Base-by-base conservation (phyloP, 305 asterid species). In the Fraxinus nigra region DNA sequence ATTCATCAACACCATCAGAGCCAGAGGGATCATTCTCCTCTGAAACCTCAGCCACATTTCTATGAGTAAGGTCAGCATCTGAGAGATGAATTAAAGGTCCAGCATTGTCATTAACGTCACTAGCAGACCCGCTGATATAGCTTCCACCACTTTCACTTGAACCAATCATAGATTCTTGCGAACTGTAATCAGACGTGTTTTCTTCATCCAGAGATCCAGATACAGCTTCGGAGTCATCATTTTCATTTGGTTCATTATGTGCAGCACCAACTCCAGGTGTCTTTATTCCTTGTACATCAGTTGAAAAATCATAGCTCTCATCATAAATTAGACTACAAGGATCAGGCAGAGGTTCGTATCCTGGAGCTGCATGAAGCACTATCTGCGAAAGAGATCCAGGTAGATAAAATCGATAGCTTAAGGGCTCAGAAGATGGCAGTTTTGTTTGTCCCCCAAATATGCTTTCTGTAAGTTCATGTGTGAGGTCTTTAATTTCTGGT, bases 311-410 rank as follows among this genome's bases (percentile, higher is more conserved):
- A 78, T 80, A 76, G 30, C 84, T 81, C 80, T 85, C 93, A 80
- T 89, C 87, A 84, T 76, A 90, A 56, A 77, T 85, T 73, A 93
- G 84, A 88, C 99, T 93, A 84, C 91, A 87, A 63, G 99, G 99
- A 85, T 87, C 90, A 82, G 99, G 99, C 75, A 96, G 97, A 87
- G 98, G 98, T 90, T 93, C 98, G 77, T 96, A 96, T 83, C 99
- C 98, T 24, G 99, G 98, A 90, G 99, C 99, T 82, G 99, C 99
- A 82, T 96, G 99, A 87, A 96, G 94, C 72, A 96, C 98, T 79
- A 96, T 90, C 89, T 93, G 99, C 20, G 99, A 96, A 84, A 96
- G 98, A 86, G 99, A 92, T 75, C 99, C 99, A 56, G 99, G 99
- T 75, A 96, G 97, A 91, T 96, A 96, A 84, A 94, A 91, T 40